Evolutionary conservation across 2,329 filamentous ascomycete species (phyloP), one percentile per base, ranked within the genome.

Genomic region (Cercospora nicotianae): DNA sequence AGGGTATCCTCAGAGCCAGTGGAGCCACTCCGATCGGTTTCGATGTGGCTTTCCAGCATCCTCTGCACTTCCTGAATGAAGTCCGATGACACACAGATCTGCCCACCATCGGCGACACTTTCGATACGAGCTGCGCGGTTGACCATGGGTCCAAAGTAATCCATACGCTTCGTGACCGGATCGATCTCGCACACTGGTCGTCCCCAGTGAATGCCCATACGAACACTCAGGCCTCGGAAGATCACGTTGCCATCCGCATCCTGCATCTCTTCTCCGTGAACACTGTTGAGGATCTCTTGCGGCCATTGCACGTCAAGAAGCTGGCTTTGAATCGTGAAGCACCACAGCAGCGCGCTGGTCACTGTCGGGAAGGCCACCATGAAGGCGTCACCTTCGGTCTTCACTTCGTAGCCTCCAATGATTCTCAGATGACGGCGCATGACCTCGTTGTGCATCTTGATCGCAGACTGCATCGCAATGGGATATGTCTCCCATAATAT

Each of bases 111-210:
- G 39, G 95, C 95, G 53, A 97, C 94, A 23, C 92, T 91, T 6
- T 93, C 95, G 72, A 99, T 96, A 81, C 95, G 91, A 16, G 95
- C 91, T 0, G 95, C 93, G 77, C 96, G 94, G 81, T 99, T 99
- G 76, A 99, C 95, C 93, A 99, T 99, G 13, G 95, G 95, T 0
- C 95, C 95, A 78, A 98, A 99, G 81, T 99, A 99, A 76, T 99
- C 95, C 95, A 99, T 99, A 70, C 95, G 93, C 67, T 94, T 91
- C 1, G 95, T 99, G 60, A 99, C 94, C 0, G 95, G 95, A 79
- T 99, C 95, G 60, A 91, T 91, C 80, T 99, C 95, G 77, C 93
- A 96, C 74, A 99, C 93, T 5, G 94, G 95, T 68, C 91, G 89
- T 72, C 95, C 95, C 87, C 91, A 99, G 79, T 99, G 95, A 69